phyloP scores from a whole-genome alignment of 2,329 filamentous ascomycete genomes.

The Phoma sp. region DNA sequence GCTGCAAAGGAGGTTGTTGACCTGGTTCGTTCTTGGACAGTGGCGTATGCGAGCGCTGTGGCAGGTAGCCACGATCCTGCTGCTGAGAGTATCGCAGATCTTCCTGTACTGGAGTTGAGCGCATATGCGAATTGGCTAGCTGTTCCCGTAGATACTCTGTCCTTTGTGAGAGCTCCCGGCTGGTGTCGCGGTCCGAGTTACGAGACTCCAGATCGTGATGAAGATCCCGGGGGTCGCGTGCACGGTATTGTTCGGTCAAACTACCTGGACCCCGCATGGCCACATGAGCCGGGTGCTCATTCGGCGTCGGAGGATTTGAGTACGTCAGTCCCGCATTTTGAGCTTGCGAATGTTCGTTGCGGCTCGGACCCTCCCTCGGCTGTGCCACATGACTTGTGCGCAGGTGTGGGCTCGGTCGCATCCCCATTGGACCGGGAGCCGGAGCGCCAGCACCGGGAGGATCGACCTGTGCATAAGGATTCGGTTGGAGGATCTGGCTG shows the following conservation, averaged over 20 bases:
- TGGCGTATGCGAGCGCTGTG: slow-evolving; percentile 45
- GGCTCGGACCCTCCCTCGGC: slow-evolving; percentile 34
- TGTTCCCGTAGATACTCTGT: slow-evolving; percentile 41
- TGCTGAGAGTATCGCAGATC: slow-evolving; percentile 38
- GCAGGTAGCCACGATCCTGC: slow-evolving; percentile 35
- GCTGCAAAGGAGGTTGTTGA: slow-evolving; percentile 38
- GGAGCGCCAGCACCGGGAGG: slow-evolving; percentile 37
- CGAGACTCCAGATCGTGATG: slow-evolving; percentile 39
- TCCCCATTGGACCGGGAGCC: slow-evolving; percentile 40
- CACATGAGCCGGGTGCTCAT: slow-evolving; percentile 33
- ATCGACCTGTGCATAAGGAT: slow-evolving; percentile 47
- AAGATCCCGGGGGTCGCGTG: slow-evolving; percentile 37
- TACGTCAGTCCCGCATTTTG: slow-evolving; percentile 40
- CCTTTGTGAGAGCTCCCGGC: slow-evolving; percentile 40
- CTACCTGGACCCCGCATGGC: slow-evolving; percentile 32
- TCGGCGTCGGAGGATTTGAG: slow-evolving; percentile 43
- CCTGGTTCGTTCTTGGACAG: slow-evolving; percentile 36
- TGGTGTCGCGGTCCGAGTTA: slow-evolving; percentile 42
- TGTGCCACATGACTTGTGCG: slow-evolving; percentile 38
- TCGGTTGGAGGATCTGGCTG: slow-evolving; percentile 44
- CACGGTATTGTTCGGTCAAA: slow-evolving; percentile 37
- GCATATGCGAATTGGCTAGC: slow-evolving; percentile 29
- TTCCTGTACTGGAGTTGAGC: slow-evolving; percentile 33
- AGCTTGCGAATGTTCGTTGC: slow-evolving; percentile 42
- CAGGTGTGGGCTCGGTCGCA: slow-evolving; percentile 46